A percentile compares a stretch with the other conserved stretches of the same genome.
Evolutionary conservation across 2,329 filamentous ascomycete species (phyloP).

Genomic region (Fonsecaea erecta): DNA sequence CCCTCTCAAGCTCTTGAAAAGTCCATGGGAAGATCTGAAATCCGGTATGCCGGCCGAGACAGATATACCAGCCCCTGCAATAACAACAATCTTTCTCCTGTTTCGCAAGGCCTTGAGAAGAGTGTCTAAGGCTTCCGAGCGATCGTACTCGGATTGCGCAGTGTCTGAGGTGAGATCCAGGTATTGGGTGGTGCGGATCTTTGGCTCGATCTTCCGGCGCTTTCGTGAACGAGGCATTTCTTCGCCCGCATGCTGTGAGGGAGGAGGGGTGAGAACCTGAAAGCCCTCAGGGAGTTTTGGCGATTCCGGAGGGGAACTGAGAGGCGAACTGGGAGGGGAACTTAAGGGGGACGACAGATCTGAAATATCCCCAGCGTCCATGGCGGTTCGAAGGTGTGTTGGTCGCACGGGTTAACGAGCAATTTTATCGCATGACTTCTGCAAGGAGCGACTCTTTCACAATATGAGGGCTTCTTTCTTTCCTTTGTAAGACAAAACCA

Average conservation of each 20-base stretch:
- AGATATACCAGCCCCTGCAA: conserved; percentile 95
- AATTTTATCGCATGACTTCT: conserved; percentile 31
- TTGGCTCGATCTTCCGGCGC: conserved; percentile 67
- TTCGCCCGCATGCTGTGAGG: conserved; percentile 56
- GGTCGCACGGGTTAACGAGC: conserved; percentile 9
- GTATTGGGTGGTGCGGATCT: conserved; percentile 77
- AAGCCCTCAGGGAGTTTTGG: conserved; percentile 45
- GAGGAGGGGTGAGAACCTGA: conserved; percentile 49
- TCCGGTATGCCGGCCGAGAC: conserved; percentile 96
- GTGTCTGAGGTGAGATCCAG: conserved; percentile 65
- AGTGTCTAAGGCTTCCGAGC: conserved; percentile 68
- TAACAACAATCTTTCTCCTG: conserved; percentile 95
- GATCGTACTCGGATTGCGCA: conserved; percentile 48
- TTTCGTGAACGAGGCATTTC: conserved; percentile 77
- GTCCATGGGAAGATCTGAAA: conserved; percentile 86
- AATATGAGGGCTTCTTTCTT: not conserved
- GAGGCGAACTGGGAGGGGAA: conserved; percentile 45
- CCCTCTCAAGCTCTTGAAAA: conserved; percentile 82
- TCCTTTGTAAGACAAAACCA: not conserved
- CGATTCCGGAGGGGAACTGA: conserved; percentile 50
- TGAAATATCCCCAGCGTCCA: conserved; percentile 31
- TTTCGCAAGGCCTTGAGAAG: conserved; percentile 77
- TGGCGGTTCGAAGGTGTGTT: conserved; percentile 20
- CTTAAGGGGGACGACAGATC: conserved; percentile 35
- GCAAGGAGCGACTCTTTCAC: conserved; percentile 18